Percentiles rank a stretch among this genome's conserved stretches.
These are phyloP conservation scores for Colletotrichum sp. DNA, from an alignment of 2,329 filamentous ascomycete genomes.

Conservation along the genomic window DNA sequence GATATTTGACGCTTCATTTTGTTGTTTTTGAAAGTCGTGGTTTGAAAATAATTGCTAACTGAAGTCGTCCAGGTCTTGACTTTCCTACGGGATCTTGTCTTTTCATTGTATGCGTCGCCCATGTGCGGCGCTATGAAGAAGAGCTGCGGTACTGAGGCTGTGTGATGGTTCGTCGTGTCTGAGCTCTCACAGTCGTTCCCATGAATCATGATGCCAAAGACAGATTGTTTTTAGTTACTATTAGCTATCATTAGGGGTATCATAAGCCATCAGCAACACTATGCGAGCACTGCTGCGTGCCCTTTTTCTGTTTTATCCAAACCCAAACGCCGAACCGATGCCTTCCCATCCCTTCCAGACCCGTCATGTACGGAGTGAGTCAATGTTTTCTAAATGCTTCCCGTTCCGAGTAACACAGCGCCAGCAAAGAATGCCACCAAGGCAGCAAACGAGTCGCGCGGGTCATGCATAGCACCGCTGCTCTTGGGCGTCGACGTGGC, in stretches of 20 bases:
- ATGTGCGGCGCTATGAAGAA: neutral
- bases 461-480: neutral
- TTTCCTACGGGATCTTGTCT: neutral
- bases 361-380: neutral
- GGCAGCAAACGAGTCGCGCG: conserved; percentile 7
- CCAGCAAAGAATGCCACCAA: conserved; percentile 27
- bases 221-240: neutral
- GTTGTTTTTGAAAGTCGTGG: conserved; percentile 4
- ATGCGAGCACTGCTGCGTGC: neutral
- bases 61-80: neutral
- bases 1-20: conserved; percentile 15
- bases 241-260: conserved; percentile 5
- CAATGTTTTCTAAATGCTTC: neutral
- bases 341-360: neutral
- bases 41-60: conserved; percentile 2
- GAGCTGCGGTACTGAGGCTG: neutral
- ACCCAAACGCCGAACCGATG: neutral
- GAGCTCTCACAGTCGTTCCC: accelerated
- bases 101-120: neutral
- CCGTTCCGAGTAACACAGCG: neutral
- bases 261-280: neutral
- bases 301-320: neutral
- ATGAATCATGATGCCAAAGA: neutral
- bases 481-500: conserved; percentile 37
- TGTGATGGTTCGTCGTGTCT: neutral